Evolutionary conservation across 306 rosid genomes (phyloP).

Genomic region (Castanea crenata): DNA sequence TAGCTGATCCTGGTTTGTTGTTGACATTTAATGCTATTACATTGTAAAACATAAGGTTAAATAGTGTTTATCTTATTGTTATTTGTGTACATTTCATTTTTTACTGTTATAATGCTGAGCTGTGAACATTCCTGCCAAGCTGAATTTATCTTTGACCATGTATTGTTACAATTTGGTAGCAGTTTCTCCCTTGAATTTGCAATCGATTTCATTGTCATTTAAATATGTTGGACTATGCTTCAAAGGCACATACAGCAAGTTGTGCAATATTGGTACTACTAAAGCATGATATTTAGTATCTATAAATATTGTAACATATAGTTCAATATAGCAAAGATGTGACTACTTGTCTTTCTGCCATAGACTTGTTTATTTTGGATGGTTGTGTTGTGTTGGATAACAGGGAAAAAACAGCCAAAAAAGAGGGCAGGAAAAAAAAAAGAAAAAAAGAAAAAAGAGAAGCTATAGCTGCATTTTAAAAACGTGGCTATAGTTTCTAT

Average conservation of each 20-base stretch:
- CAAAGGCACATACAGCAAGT: background rate
- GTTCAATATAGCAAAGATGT: no score
- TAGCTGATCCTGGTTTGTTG: background rate
- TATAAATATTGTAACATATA: no score
- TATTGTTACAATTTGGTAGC: background rate
- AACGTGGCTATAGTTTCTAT: no score
- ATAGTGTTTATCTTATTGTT: background rate
- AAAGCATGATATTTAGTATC: background rate
- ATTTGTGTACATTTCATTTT: background rate
- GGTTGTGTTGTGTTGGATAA: no score
- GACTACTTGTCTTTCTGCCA: no score
- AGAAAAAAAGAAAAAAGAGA: no score
- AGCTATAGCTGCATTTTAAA: no score
- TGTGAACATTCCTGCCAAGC: background rate
- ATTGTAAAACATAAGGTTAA: background rate
- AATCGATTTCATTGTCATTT: constrained; percentile 1
- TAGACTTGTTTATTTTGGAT: no score
- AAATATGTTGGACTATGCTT: background rate
- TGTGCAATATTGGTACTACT: background rate
- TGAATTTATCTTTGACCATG: background rate
- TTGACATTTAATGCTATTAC: background rate
- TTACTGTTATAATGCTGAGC: background rate
- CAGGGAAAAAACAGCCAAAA: no score
- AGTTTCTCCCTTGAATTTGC: background rate
- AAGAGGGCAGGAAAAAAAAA: no score